Percentiles rank a stretch among this genome's conserved stretches.
These are phyloP conservation scores for Candida insectalens DNA, from an alignment of 805 yeast genomes.

Conservation along the genomic window DNA sequence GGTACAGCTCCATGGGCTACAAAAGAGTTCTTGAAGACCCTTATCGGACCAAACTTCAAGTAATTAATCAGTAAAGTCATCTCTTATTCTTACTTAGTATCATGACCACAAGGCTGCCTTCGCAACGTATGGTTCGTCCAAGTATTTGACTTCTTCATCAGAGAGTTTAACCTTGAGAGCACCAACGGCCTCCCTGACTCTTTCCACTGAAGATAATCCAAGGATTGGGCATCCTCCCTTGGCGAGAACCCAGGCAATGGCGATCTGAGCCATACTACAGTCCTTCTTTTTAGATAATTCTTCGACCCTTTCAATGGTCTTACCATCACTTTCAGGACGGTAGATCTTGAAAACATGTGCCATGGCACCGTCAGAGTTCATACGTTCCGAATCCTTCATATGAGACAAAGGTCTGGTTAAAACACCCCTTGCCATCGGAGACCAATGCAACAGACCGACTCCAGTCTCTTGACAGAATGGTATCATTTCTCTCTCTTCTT, in stretches of 20 bases:
- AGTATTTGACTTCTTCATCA: conserved; percentile 24
- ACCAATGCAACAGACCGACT: not conserved
- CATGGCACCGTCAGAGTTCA: conserved; percentile 2
- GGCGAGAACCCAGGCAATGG: conserved; percentile 43
- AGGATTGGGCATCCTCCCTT: conserved; percentile 49
- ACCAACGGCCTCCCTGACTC: conserved; percentile 41
- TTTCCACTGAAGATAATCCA: conserved; percentile 37
- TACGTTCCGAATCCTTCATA: not conserved
- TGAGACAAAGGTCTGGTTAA: not conserved
- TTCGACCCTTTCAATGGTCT: conserved; percentile 43
- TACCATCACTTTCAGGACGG: conserved; percentile 18
- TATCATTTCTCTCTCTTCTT: not conserved
- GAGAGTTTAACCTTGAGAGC: conserved; percentile 32
- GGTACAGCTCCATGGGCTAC: too few relatives aligned
- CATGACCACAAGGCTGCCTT: too few relatives aligned
- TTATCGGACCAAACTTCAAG: too few relatives aligned
- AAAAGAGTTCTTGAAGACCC: too few relatives aligned
- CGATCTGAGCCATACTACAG: conserved; percentile 43
- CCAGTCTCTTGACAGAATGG: too few relatives aligned
- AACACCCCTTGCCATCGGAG: not conserved
- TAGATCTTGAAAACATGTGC: conserved; percentile 7
- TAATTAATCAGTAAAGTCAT: too few relatives aligned
- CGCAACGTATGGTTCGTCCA: conserved; percentile 32
- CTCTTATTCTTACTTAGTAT: too few relatives aligned
- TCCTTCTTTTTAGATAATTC: conserved; percentile 36